Evolutionary conservation across 2,329 filamentous ascomycete genomes (phyloP), one percentile per base, ranked within the genome.

Genomic region (Alternaria sp.): DNA sequence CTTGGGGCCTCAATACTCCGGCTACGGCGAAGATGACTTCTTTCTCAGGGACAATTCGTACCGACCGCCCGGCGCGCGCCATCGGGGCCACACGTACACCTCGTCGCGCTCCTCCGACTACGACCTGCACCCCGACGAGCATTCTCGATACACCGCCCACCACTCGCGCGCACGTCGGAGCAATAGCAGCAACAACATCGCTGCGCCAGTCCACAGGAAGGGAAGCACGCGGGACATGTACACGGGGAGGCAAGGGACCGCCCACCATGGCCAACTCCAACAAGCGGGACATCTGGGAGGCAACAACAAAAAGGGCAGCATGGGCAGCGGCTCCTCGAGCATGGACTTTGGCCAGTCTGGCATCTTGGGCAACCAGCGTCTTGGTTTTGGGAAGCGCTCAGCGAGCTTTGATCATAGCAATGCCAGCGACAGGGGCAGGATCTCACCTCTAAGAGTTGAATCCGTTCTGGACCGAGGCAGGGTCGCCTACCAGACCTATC

Each of bases 161-260:
- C 53, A 76, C 69, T 64, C 79, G 72, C 67, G 86, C 49, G 85
- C 86, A 13, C 86, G 89, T 58, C 86, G 91, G 58, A 95, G 91
- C 79, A 92, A 93, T 74, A 94, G 90, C 81, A 90, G 88, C 74
- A 91, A 90, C 34, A 91, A 88, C 72, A 88, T 89, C 68, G 72
- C 67, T 29, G 62, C 61, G 21, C 63, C 63, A 8, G 62, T 74
- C 42, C 67, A 58, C 55, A 63, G 72, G 17, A 75, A 69, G 41
- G 68, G 72, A 29, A 77, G 73, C 60, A 55, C 77, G 70, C 61
- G 80, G 74, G 72, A 77, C 51, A 62, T 58, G 1, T 70, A 64
- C 41, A 29, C 65, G 53, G 58, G 68, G 56, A 70, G 68, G 7
- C 67, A 66, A 26, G 28, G 63, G 37, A 73, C 67, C 51, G 61